Evolutionary conservation across 2,329 filamentous ascomycete species (phyloP).

Genomic region (Scedosporium apiospermum): DNA sequence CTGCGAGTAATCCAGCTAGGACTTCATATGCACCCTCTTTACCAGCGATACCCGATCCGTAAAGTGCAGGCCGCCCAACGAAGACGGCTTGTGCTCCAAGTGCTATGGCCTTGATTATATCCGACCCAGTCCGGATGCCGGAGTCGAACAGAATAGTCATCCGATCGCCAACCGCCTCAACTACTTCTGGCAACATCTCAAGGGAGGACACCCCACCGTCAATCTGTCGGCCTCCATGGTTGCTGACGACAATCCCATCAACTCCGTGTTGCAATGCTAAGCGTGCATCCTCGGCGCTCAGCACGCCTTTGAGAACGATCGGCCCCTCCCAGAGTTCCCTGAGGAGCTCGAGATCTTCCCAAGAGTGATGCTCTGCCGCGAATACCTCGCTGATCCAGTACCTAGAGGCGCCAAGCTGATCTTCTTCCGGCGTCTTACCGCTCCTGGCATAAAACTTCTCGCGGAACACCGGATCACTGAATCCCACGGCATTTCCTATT

Average conservation of each 20-base stretch:
- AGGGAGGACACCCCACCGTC: slow-evolving; percentile 45
- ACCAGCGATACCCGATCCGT: neutral
- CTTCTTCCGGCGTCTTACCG: slow-evolving; percentile 31
- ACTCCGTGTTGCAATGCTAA: slow-evolving; percentile 49
- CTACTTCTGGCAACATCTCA: slow-evolving; percentile 47
- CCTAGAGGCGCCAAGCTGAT: slow-evolving; percentile 33
- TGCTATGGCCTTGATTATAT: slow-evolving; percentile 58
- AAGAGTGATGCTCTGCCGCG: slow-evolving; percentile 38
- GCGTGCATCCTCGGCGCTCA: slow-evolving; percentile 53
- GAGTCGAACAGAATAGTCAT: slow-evolving; percentile 58
- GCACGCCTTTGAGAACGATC: slow-evolving; percentile 61
- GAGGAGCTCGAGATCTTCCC: slow-evolving; percentile 51
- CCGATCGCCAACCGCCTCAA: slow-evolving; percentile 48
- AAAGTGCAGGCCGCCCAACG: slow-evolving; percentile 32
- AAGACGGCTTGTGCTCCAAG: slow-evolving; percentile 55
- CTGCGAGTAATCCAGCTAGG: slow-evolving; percentile 18
- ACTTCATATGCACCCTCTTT: neutral
- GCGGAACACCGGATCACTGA: slow-evolving; percentile 60
- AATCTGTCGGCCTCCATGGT: slow-evolving; percentile 55
- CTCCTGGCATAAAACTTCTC: slow-evolving; percentile 40
- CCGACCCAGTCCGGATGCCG: slow-evolving; percentile 53
- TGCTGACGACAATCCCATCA: slow-evolving; percentile 59
- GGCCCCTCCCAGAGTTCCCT: slow-evolving; percentile 33
- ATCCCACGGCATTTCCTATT: slow-evolving; percentile 50
- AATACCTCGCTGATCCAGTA: slow-evolving; percentile 42